Conservation (phyloP, 2,329 filamentous ascomycete genomes). For the Lojkania enalia region DNA sequence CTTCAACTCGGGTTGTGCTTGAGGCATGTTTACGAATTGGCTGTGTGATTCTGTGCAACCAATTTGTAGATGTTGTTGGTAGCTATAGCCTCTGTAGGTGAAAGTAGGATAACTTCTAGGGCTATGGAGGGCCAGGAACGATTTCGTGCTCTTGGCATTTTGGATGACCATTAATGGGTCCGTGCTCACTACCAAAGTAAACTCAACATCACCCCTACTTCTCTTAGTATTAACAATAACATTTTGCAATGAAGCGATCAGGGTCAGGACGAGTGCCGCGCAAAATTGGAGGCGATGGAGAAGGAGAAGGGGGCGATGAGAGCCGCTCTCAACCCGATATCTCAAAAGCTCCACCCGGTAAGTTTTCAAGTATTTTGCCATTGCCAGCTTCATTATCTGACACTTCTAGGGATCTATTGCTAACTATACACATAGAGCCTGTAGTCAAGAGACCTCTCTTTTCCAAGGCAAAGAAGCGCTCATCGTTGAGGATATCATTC, state of each 20-base stretch:
- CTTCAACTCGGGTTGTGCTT: slow-evolving; percentile 98
- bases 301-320: slow-evolving; percentile 29
- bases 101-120: too few relatives aligned
- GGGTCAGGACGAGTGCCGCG: slow-evolving; percentile 69
- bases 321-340: slow-evolving; percentile 35
- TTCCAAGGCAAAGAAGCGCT: slow-evolving; percentile 68
- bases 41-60: slow-evolving; percentile 3
- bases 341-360: slow-evolving; percentile 46
- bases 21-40: slow-evolving; percentile 75
- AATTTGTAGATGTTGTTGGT: too few relatives aligned
- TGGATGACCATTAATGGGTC: neutral
- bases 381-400: slow-evolving; percentile 32
- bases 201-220: neutral
- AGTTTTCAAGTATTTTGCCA: slow-evolving; percentile 28
- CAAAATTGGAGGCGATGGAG: slow-evolving; percentile 71
- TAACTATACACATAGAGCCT: slow-evolving; percentile 52
- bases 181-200: neutral
- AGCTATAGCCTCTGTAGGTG: too few relatives aligned
- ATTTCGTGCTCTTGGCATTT: neutral
- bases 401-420: slow-evolving; percentile 45
- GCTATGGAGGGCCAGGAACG: neutral
- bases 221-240: too few relatives aligned
- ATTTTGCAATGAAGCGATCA: slow-evolving; percentile 57
- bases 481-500: slow-evolving; percentile 76
- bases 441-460: slow-evolving; percentile 58